Conservation (phyloP, 2,329 filamentous ascomycete genomes). For the Nectriaceae sp. region DNA sequence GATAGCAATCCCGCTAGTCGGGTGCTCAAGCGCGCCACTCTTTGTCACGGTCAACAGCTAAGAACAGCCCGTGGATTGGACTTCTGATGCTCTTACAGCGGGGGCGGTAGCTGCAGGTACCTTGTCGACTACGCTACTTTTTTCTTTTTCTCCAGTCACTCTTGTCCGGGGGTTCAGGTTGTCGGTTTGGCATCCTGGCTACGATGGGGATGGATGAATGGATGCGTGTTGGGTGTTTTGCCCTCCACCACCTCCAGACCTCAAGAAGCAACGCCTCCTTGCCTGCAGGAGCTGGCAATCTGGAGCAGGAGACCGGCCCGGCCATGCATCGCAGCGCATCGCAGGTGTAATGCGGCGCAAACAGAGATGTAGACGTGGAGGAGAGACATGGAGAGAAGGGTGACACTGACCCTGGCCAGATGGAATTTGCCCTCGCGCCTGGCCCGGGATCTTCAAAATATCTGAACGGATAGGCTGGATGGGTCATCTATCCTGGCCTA, state of each 20-base stretch:
- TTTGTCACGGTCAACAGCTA: conserved; percentile 6
- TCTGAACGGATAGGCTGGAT: neutral
- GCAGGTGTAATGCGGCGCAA: neutral
- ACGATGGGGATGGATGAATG: neutral
- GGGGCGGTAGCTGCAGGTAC: conserved; percentile 13
- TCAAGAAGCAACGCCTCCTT: neutral
- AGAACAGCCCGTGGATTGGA: conserved; percentile 22
- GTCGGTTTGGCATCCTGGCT: too few species aligned
- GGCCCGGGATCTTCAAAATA: conserved; percentile 27
- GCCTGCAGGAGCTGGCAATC: neutral
- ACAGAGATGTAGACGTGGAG: neutral
- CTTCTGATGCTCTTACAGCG: conserved; percentile 2
- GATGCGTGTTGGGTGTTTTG: neutral
- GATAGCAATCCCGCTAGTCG: neutral
- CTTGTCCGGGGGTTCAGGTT: neutral
- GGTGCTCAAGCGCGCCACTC: neutral
- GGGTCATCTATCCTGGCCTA: neutral
- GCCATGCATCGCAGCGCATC: neutral
- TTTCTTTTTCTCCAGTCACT: conserved; percentile 5
- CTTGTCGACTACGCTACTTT: conserved; percentile 9
- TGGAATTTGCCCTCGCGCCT: conserved; percentile 24
- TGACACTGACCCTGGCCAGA: conserved; percentile 1
- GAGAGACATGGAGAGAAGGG: neutral
- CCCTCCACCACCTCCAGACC: neutral
- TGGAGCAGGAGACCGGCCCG: neutral